Conservation (phyloP, 768 basidiomycete species). For the Lentinus tigrinus region DNA sequence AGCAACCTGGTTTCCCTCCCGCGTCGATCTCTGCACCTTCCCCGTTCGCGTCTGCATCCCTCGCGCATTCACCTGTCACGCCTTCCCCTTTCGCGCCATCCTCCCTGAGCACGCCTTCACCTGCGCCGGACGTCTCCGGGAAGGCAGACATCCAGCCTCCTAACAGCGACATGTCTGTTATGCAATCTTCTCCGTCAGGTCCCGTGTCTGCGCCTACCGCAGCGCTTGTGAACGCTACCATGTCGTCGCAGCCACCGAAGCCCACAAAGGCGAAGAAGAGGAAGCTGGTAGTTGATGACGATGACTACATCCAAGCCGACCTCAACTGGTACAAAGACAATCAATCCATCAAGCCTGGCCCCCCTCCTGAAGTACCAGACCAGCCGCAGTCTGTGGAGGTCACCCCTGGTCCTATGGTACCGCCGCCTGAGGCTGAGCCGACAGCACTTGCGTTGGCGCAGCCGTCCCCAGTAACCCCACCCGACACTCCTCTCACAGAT, state of each 20-base stretch:
- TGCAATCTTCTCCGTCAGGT: not conserved
- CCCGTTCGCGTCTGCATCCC: too few relatives aligned
- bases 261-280: conserved; percentile 19
- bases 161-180: not conserved
- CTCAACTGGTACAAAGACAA: conserved; percentile 18
- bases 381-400: not conserved
- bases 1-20: too few relatives aligned
- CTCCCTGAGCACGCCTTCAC: too few relatives aligned
- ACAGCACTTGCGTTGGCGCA: too few relatives aligned
- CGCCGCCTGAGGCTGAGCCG: not conserved
- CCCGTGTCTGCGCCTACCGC: not conserved
- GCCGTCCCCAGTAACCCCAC: too few relatives aligned
- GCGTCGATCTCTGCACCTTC: not conserved
- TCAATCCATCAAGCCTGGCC: not conserved
- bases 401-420: not conserved
- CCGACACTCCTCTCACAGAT: too few relatives aligned
- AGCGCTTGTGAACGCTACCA: not conserved
- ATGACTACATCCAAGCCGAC: conserved; percentile 21
- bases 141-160: not conserved
- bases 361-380: too few relatives aligned
- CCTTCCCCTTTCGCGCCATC: too few relatives aligned
- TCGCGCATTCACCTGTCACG: too few relatives aligned
- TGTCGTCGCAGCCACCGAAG: not conserved
- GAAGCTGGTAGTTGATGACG: not conserved
- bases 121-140: not conserved